Percentiles rank a stretch among this genome's conserved stretches.
These are phyloP conservation scores for Lentinus tigrinus DNA, from an alignment of 768 basidiomycete species.

Conservation along the genomic window DNA sequence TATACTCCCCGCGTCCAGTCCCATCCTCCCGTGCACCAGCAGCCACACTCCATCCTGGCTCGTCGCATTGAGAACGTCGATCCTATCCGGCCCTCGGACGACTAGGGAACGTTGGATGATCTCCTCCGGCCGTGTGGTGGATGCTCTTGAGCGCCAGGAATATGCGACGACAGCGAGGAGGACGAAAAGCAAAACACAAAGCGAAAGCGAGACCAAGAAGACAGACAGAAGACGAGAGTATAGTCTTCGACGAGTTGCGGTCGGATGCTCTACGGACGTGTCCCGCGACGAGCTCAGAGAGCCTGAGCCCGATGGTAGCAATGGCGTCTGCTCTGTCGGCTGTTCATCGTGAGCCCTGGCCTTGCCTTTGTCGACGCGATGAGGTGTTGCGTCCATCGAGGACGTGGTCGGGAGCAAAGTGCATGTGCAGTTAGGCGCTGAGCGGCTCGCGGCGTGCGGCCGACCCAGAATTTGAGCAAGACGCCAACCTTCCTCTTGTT, in stretches of 20 bases:
- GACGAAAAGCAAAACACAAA: slow-evolving; percentile 47
- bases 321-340: slow-evolving; percentile 53
- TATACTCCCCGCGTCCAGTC: slow-evolving; percentile 64
- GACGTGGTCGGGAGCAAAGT: background rate
- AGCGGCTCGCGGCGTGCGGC: no score
- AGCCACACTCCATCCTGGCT: slow-evolving; percentile 59
- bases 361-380: slow-evolving; percentile 50
- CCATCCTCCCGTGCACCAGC: slow-evolving; percentile 53
- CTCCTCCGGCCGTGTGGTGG: slow-evolving; percentile 54
- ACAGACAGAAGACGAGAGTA: slow-evolving; percentile 40
- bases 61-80: slow-evolving; percentile 65
- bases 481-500: no score
- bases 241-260: slow-evolving; percentile 26
- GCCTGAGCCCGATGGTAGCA: slow-evolving; percentile 45
- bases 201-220: slow-evolving; percentile 55
- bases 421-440: no score
- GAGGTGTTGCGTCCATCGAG: slow-evolving; percentile 7
- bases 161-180: slow-evolving; percentile 54
- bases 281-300: slow-evolving; percentile 24
- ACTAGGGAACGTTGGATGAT: slow-evolving; percentile 55
- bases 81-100: slow-evolving; percentile 56
- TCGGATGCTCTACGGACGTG: slow-evolving; percentile 23
- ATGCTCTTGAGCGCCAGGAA: slow-evolving; percentile 61
- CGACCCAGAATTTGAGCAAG: no score
- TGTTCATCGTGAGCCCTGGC: slow-evolving; percentile 38